phyloP scores from a whole-genome alignment of 2,329 filamentous ascomycete genomes.

The Trichoderma harzianum region DNA sequence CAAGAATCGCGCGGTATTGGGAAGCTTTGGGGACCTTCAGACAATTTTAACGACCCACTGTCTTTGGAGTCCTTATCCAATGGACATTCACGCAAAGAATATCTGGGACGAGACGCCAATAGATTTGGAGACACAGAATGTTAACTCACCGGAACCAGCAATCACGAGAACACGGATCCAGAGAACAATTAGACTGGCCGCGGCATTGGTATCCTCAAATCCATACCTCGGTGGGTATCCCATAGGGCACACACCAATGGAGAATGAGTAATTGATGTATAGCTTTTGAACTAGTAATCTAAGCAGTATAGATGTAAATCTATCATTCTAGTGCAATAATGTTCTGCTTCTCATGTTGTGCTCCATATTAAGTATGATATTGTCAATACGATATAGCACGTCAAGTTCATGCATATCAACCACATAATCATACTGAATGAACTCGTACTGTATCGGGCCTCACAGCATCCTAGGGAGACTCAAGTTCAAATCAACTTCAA shows the following conservation, averaged over 20 bases:
- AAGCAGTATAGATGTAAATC: neutral
- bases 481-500: neutral
- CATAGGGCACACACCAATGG: neutral
- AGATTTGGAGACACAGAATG: neutral
- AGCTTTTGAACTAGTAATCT: neutral
- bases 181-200: neutral
- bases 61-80: neutral
- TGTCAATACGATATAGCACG: neutral
- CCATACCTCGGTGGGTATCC: neutral
- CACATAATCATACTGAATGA: neutral
- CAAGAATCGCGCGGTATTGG: neutral
- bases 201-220: neutral
- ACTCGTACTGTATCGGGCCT: neutral
- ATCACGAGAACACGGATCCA: neutral
- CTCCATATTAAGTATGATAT: accelerated
- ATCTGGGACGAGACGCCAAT: neutral
- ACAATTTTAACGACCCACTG: neutral
- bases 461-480: neutral
- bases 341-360: neutral
- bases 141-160: neutral
- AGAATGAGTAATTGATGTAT: neutral
- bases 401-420: neutral
- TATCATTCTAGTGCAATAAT: neutral
- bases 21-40: neutral
- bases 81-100: neutral